phyloP scores from a whole-genome alignment of 1,139 yeast species.

The Candida sp. region DNA sequence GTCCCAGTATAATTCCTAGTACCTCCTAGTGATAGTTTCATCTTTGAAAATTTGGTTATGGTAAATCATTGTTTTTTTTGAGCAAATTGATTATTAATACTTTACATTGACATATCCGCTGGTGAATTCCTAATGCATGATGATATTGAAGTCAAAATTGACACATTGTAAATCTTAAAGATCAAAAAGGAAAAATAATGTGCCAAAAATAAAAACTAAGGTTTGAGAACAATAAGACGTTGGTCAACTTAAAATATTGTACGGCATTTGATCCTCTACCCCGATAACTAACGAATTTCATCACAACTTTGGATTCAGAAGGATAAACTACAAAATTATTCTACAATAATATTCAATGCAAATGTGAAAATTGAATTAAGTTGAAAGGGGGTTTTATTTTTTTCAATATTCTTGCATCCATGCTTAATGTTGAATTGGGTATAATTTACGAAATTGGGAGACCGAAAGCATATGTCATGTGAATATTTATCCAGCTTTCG shows the following conservation, averaged over 20 bases:
- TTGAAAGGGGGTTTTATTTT: too few species aligned
- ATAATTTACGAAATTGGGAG: not conserved
- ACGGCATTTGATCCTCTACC: not conserved
- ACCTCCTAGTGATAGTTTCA: not conserved
- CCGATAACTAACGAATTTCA: too few species aligned
- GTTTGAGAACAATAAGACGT: not conserved
- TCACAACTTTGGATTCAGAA: not conserved
- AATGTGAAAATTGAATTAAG: not conserved
- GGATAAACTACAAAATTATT: not conserved
- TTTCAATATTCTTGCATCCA: not conserved
- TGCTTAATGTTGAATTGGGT: not conserved
- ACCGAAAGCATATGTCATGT: not conserved
- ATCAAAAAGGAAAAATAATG: not conserved
- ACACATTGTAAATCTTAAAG: not conserved
- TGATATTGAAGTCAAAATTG: too few species aligned
- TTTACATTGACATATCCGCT: too few species aligned
- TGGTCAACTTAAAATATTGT: not conserved
- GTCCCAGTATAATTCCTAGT: slow-evolving; percentile 8
- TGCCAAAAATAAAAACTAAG: not conserved
- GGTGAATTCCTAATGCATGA: too few species aligned
- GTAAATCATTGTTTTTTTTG: too few species aligned
- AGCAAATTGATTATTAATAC: too few species aligned
- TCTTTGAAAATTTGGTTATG: too few species aligned
- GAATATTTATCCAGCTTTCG: too few species aligned
- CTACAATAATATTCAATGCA: not conserved